Evolutionary conservation across 352 stramenopile genomes (phyloP), one percentile per base, ranked within the genome.

Genomic region (Pythium rhizo-oryzae): DNA sequence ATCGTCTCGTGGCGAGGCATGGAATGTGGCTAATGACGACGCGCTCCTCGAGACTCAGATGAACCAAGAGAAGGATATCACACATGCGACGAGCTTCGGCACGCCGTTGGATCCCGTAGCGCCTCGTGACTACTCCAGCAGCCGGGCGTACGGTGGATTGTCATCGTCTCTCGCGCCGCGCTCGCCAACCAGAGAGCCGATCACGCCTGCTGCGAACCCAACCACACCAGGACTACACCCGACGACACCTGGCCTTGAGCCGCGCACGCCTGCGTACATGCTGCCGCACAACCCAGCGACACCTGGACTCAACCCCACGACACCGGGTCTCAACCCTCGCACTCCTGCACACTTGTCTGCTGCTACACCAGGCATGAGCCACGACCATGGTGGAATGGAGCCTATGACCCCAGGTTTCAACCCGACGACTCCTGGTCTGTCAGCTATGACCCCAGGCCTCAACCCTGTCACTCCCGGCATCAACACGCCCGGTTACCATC

Each of bases 21-120:
- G 89, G 89, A 94, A 93, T 68, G 83, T 93, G 65, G 84, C 85
- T 9, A 96, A 96, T 74, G 89, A 96, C 65, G 89, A 96, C 51
- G 85, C 85, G 11, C 55, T 96, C 30, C 67, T 96, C 15, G 89
- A 96, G 62, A 93, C 87, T 8, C 87, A 96, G 30, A 86, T 95
- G 79, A 94, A 94, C 66, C 89, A 96, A 61, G 89, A 96, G 65
- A 93, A 93, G 68, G 89, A 96, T 67, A 94, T 96, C 70, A 93
- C 89, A 23, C 89, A 96, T 60, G 89, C 89, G 28, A 94, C 85
- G 19, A 96, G 80, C 67, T 96, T 96, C 53, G 89, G 89, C 11
- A 89, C 87, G 19, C 89, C 89, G 16, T 63, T 96, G 57, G 89
- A 95, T 57, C 89, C 87, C 11, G 83, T 87, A 47, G 84, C 81